These are phyloP conservation scores for Cardamine chenopodiifolia DNA, from an alignment of 345 rosid genomes.

Conservation along the genomic window DNA sequence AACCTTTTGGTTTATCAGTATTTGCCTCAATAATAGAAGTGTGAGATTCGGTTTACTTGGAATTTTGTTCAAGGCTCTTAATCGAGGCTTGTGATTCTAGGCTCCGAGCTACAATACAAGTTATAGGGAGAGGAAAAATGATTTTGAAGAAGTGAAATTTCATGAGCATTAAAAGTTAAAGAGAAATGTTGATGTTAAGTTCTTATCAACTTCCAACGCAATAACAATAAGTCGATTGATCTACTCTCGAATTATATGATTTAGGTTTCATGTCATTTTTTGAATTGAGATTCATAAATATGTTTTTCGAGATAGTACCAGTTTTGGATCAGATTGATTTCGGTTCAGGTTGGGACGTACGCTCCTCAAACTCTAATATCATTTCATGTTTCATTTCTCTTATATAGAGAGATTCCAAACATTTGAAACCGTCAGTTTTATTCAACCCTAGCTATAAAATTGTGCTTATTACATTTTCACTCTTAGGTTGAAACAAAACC, in stretches of 20 bases:
- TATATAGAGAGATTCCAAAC: neutral
- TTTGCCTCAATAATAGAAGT: neutral
- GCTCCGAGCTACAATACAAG: neutral
- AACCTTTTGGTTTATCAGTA: slow-evolving; percentile 7
- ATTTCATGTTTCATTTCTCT: neutral
- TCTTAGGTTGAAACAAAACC: neutral
- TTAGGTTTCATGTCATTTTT: neutral
- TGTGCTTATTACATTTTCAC: neutral
- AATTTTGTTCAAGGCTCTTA: neutral
- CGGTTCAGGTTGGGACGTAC: no score
- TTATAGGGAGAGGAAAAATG: neutral
- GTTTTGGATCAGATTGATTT: neutral
- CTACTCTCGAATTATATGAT: neutral
- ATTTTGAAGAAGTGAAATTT: neutral
- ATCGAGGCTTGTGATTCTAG: neutral
- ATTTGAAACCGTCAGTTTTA: neutral
- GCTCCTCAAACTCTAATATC: neutral
- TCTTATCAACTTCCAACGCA: neutral
- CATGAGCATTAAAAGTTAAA: neutral
- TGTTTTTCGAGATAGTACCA: neutral
- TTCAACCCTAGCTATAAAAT: neutral
- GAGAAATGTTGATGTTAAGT: neutral
- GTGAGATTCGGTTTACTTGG: neutral
- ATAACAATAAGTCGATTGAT: neutral
- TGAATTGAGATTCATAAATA: neutral